Evolutionary conservation across 371 early-diverging fungal species (phyloP), one percentile per base, ranked within the genome.

Genomic region (Mortierella polycephala): DNA sequence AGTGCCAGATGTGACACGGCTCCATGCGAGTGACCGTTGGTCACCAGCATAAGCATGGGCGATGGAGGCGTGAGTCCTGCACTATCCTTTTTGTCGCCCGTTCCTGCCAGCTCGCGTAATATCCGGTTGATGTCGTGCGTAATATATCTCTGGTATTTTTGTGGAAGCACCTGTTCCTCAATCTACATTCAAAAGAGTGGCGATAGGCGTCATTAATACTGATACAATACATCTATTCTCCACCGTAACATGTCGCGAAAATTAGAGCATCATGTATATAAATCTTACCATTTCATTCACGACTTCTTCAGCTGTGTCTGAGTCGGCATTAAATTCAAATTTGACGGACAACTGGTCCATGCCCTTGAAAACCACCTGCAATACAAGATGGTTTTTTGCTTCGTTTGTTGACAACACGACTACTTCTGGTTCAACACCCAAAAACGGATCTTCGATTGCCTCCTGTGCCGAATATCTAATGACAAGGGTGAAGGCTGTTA

Each of bases 301-400:
- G 7, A 97, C 95, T 71, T 92, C 92, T 57, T 96, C 96, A 1
- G 96, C 94, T 9, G 96, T 96, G 71, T 97, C 97, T 9, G 89
- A 90, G 37, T 93, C 92, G 14, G 89, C 88, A 81, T 96, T 92
- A 81, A 94, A 96, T 63, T 93, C 92, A 86, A 97, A 97, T 71
- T 94, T 95, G 16, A 96, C 93, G 9, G 95, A 91, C 12, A 91
- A 83, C 63, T 88, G 88, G 69, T 94, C 95, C 81, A 88, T 90
- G 42, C 93, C 94, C 62, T 90, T 91, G 69, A 95, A 94, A 16
- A 93, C 90, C 5, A 94, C 91, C 74, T 94, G 95, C 46, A 95
- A 83, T 5, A 86, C 88, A 37, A 95, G 76, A 47, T 92, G 86
- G 41, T 85, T 88, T 64, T 91, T 88, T n/a, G 85, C 84, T 11